Evolutionary conservation across 2,329 filamentous ascomycete genomes (phyloP).

Genomic region (Penicillium corylophilum): DNA sequence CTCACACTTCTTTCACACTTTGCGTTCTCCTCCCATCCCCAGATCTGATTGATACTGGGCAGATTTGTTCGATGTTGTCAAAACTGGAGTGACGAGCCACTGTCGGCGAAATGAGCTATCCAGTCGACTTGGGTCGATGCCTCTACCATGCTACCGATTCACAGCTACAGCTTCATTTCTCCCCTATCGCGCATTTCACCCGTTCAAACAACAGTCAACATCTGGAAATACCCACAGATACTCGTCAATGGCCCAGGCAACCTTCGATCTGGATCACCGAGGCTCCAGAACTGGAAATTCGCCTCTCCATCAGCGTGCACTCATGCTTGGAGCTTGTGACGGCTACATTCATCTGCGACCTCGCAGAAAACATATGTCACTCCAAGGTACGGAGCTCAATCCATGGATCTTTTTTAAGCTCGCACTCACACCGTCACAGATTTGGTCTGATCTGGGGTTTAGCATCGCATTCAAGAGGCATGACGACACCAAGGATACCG

Average conservation of each 20-base stretch:
- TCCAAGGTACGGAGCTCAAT: constrained; percentile 22
- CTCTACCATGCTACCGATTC: constrained; percentile 10
- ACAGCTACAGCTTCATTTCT: constrained; percentile 21
- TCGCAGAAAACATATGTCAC: constrained; percentile 24
- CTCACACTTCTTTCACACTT: too few relatives aligned
- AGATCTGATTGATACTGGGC: too few relatives aligned
- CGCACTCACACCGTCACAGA: constrained; percentile 16
- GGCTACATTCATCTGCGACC: constrained; percentile 11
- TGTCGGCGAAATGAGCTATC: constrained; percentile 21
- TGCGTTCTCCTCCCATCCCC: too few relatives aligned
- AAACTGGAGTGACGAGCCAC: background rate
- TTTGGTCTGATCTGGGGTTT: constrained; percentile 35
- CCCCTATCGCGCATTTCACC: constrained; percentile 18
- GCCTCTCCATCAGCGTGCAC: constrained; percentile 22
- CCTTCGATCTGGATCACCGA: constrained; percentile 30
- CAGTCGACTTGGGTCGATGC: constrained; percentile 23
- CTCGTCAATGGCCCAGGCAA: constrained; percentile 6
- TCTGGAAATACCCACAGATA: background rate
- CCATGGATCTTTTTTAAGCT: background rate
- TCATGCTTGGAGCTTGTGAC: background rate
- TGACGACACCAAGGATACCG: background rate
- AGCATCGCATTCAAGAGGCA: constrained; percentile 21
- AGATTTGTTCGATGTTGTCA: too few relatives aligned
- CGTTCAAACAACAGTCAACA: background rate
- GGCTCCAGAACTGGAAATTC: constrained; percentile 27